Evolutionary conservation across 345 rosid genomes (phyloP).

Genomic region (Boechera divaricarpa): DNA sequence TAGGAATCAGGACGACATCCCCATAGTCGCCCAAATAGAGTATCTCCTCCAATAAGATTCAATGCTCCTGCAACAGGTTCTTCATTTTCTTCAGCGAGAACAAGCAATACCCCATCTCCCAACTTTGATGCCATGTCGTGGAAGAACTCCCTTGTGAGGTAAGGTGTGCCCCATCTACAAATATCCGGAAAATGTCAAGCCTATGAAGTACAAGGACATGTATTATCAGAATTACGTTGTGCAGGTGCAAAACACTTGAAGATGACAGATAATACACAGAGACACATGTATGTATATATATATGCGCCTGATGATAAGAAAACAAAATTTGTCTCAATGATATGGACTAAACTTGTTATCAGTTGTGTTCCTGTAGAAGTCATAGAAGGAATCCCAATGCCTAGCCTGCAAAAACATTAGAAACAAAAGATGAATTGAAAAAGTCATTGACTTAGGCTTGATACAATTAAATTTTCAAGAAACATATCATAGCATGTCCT

Average conservation of each 20-base stretch:
- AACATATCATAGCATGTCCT: background rate
- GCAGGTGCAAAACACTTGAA: background rate
- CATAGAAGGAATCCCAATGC: constrained; percentile 95
- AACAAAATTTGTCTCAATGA: constrained; percentile 8
- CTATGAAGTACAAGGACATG: constrained; percentile 17
- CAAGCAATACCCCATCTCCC: constrained; percentile 77
- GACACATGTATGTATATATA: background rate
- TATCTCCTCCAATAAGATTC: constrained; percentile 91
- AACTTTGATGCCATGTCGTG: constrained; percentile 79
- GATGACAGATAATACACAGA: constrained; percentile 2
- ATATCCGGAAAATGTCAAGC: constrained; percentile 20
- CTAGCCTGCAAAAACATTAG: constrained; percentile 62
- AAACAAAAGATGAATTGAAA: constrained; percentile 19
- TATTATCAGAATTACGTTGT: background rate
- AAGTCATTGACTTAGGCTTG: background rate
- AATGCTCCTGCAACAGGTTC: constrained; percentile 94
- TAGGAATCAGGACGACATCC: constrained; percentile 81
- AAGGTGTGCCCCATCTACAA: constrained; percentile 92
- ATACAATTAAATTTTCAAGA: background rate
- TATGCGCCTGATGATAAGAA: background rate
- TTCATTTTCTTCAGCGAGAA: constrained; percentile 84
- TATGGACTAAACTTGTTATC: constrained; percentile 77
- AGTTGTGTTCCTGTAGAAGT: constrained; percentile 87
- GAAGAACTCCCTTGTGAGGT: constrained; percentile 89
- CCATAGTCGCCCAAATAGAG: constrained; percentile 93